Evolutionary conservation across 768 basidiomycete genomes (phyloP).

Genomic region (Phanerochaete carnosa): DNA sequence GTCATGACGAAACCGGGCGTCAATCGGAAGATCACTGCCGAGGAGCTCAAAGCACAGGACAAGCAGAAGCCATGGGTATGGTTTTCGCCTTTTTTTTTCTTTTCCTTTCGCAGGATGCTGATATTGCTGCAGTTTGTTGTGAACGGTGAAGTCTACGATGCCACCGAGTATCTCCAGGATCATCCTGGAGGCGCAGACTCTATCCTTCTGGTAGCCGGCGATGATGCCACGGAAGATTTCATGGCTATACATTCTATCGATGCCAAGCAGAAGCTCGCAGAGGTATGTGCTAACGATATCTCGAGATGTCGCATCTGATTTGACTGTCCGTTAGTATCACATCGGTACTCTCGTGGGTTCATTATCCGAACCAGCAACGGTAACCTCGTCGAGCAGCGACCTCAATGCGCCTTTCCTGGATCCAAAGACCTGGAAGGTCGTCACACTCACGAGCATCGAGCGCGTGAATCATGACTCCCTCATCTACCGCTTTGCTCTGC

Average conservation of each 20-base stretch:
- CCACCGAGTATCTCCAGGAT: slow-evolving; percentile 44
- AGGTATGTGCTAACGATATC: slow-evolving; percentile 22
- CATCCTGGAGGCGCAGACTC: slow-evolving; percentile 60
- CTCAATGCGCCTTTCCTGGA: slow-evolving; percentile 37
- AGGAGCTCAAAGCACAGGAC: slow-evolving; percentile 39
- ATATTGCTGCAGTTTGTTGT: slow-evolving; percentile 50
- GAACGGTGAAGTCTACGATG: slow-evolving; percentile 52
- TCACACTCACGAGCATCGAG: slow-evolving; percentile 34
- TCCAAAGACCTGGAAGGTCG: slow-evolving; percentile 46
- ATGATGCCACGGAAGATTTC: slow-evolving; percentile 64
- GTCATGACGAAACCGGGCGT: slow-evolving; percentile 46
- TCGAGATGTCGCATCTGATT: slow-evolving; percentile 6
- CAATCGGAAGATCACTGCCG: slow-evolving; percentile 38
- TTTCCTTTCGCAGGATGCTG: neutral
- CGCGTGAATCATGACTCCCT: slow-evolving; percentile 46
- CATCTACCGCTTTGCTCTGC: slow-evolving; percentile 48
- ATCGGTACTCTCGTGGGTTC: slow-evolving; percentile 42
- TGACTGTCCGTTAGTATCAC: slow-evolving; percentile 30
- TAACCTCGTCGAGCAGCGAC: neutral
- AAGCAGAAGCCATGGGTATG: slow-evolving; percentile 17
- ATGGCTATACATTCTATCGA: slow-evolving; percentile 59
- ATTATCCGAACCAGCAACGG: neutral
- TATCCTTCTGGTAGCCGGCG: slow-evolving; percentile 51
- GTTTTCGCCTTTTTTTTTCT: neutral
- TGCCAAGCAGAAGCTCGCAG: slow-evolving; percentile 41